Conservation (phyloP, 768 basidiomycete species). For the Russula foetens region DNA sequence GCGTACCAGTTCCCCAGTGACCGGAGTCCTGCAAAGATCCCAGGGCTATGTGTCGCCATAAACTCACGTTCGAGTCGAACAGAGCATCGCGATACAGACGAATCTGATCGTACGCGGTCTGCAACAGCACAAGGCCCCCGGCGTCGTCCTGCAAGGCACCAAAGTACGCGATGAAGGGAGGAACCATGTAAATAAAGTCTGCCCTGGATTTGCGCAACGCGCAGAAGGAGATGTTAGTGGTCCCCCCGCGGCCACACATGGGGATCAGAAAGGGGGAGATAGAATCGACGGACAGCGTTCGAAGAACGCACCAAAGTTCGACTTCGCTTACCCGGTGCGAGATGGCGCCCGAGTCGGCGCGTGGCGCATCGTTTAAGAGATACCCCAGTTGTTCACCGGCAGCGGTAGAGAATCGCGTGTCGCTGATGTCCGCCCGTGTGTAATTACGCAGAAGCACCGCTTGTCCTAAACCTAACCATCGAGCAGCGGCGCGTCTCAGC, state of each 20-base stretch:
- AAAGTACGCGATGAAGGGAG: conserved; percentile 60
- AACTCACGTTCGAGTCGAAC: conserved; percentile 33
- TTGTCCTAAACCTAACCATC: conserved; percentile 38
- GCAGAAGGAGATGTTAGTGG: background rate
- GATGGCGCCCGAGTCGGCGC: conserved; percentile 45
- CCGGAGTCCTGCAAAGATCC: conserved; percentile 39
- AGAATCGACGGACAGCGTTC: background rate
- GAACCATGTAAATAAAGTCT: conserved; percentile 54
- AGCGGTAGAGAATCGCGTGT: conserved; percentile 33
- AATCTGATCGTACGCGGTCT: conserved; percentile 48
- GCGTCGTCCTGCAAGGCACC: conserved; percentile 39
- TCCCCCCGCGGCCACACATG: too few relatives aligned
- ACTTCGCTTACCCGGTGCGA: conserved; percentile 46
- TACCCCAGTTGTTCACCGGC: conserved; percentile 41
- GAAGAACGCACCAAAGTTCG: conserved; percentile 41
- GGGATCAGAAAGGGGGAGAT: background rate
- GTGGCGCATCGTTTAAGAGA: conserved; percentile 38
- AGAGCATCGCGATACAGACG: conserved; percentile 49
- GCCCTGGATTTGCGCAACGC: conserved; percentile 31
- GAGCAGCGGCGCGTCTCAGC: background rate
- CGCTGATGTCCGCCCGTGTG: conserved; percentile 33
- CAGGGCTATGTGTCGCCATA: conserved; percentile 50
- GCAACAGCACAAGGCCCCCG: conserved; percentile 31
- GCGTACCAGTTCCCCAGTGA: conserved; percentile 51
- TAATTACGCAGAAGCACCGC: conserved; percentile 46